Base-by-base conservation (phyloP, 1,284 basidiomycete species). In the Takashimella koratensis region DNA sequence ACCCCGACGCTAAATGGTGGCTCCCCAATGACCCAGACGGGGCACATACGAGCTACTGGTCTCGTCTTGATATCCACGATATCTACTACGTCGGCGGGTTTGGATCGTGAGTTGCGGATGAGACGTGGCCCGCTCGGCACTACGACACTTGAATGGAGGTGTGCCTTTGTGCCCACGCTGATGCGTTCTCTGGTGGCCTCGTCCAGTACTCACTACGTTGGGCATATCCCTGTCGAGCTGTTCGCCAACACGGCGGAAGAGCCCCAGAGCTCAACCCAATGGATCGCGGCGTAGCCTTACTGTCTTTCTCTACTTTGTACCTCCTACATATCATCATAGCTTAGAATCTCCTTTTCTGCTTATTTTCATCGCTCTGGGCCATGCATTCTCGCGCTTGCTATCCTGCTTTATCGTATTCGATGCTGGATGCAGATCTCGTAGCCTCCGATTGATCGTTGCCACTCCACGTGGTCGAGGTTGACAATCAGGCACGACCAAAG, bases 11-110 rank as follows among this genome's bases (percentile, higher is more conserved):
- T 2, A 61, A 60, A 41, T 61, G 53, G 44, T 77, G 76, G 76
- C 51, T 74, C 23, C 76, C 76, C 0, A 58, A 49, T 20, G 54
- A 54, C 22, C 44, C 52, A 4, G 53, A 58, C 19, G 59, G 64
- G 20, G 70, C 76, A 6, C 74, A 74, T 55, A 46, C 57, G 3
- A 60, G 67, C 1, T 56, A 66, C 12, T 77, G 75, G 75, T 71
- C 71, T 2, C 61, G 65, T 21, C 63, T 76, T 22, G 67, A 70
- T 23, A 53, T 68, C 4, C 20, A 41, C 4, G 79, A 78, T 51
- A 75, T 85, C 20, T 86, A 85, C 68, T 85, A 83, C 60, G 82
- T 85, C 6, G 84, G 84, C 20, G 84, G 84, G 3, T 86, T 86
- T 62, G 84, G 83, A 36, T 81, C 79, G 81, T 83, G 62, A 68